Percentiles rank a stretch among this genome's conserved stretches.
These are phyloP conservation scores for Turritis glabra DNA, from an alignment of 345 rosid species.

Conservation along the genomic window DNA sequence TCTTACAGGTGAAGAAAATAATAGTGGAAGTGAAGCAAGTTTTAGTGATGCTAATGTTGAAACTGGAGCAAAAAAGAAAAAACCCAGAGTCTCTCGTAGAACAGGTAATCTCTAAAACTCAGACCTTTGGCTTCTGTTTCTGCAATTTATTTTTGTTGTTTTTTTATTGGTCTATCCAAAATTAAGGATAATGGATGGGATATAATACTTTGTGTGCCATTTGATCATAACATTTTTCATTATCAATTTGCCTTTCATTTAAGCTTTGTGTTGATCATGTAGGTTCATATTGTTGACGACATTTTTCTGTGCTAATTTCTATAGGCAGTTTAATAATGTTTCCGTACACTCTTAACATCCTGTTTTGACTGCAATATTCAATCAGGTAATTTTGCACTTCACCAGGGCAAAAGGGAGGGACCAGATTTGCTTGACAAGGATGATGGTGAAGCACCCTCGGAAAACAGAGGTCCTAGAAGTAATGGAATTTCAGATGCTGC, in stretches of 20 bases:
- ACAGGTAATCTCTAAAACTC: constrained; percentile 48
- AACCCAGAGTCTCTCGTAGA: constrained; percentile 46
- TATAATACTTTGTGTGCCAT: not conserved
- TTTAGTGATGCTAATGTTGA: constrained; percentile 50
- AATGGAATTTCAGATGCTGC: constrained; percentile 52
- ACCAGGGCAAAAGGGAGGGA: constrained; percentile 45
- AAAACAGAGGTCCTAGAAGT: constrained; percentile 59
- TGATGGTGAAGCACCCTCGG: constrained; percentile 41
- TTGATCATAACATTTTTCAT: constrained; percentile 3
- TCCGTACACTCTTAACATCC: not conserved
- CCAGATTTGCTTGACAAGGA: constrained; percentile 37
- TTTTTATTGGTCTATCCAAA: constrained; percentile 1
- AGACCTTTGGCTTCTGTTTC: constrained; percentile 2
- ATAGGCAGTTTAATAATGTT: not conserved
- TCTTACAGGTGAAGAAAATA: constrained; percentile 55
- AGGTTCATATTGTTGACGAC: not conserved
- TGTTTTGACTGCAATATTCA: constrained; percentile 39
- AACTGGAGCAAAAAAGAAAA: constrained; percentile 47
- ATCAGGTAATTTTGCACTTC: constrained; percentile 43
- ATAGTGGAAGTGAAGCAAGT: constrained; percentile 51
- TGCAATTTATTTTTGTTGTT: not conserved
- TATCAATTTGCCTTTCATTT: not conserved
- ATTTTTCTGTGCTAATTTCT: not conserved
- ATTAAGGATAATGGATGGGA: not conserved
- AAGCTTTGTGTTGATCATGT: not conserved